phyloP scores from a whole-genome alignment of 768 basidiomycete genomes.

The Calocera viscosa region DNA sequence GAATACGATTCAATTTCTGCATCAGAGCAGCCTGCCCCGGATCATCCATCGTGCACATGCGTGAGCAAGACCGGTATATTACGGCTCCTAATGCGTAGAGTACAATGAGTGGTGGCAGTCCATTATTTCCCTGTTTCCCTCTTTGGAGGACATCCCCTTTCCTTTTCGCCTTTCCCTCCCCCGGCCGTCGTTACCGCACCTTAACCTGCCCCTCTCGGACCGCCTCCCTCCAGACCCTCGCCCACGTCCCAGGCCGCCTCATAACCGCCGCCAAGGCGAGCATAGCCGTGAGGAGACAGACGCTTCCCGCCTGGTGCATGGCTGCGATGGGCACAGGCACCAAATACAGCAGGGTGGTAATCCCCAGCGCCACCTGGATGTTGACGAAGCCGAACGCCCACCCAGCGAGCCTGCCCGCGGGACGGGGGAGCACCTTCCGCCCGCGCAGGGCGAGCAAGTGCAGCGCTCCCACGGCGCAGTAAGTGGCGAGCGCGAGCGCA shows the following conservation, averaged over 20 bases:
- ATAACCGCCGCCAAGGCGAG: slow-evolving; percentile 62
- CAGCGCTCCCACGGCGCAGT: slow-evolving; percentile 51
- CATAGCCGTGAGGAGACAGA: slow-evolving; percentile 72
- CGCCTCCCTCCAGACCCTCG: slow-evolving; percentile 29
- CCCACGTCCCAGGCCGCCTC: slow-evolving; percentile 54
- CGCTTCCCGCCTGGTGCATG: slow-evolving; percentile 89
- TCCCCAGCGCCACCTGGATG: slow-evolving; percentile 63
- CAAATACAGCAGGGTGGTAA: slow-evolving; percentile 76
- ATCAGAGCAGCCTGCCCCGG: too few relatives aligned
- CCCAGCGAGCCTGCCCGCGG: slow-evolving; percentile 39
- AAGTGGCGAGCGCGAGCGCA: slow-evolving; percentile 77
- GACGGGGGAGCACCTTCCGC: slow-evolving; percentile 44
- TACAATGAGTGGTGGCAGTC: slow-evolving; percentile 11
- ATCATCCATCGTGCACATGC: neutral
- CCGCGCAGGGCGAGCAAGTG: slow-evolving; percentile 44
- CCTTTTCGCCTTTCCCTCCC: neutral
- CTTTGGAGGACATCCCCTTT: slow-evolving; percentile 2
- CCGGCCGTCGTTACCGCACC: slow-evolving; percentile 5
- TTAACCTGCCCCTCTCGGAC: neutral
- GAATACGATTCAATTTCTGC: slow-evolving; percentile 8
- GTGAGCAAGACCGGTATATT: slow-evolving; percentile 1
- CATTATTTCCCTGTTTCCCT: slow-evolving; percentile 3
- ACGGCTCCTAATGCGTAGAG: slow-evolving; percentile 2
- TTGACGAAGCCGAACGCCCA: slow-evolving; percentile 70
- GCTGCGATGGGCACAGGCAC: slow-evolving; percentile 90